Conservation (phyloP, 2,329 filamentous ascomycete species). For the Aureobasidium leucospermi region DNA sequence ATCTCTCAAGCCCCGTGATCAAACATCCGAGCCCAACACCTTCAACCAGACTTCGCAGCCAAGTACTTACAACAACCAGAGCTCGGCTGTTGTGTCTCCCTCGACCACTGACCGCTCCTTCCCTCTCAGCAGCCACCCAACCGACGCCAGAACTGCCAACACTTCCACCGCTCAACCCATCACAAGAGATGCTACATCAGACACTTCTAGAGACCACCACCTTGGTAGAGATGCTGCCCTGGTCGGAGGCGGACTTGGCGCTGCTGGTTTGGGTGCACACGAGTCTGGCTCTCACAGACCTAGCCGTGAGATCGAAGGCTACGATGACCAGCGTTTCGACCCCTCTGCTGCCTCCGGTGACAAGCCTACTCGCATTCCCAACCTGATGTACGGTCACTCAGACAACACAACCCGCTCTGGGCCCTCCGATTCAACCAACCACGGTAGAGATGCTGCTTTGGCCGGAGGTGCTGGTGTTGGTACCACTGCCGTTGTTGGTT, state of each 20-base stretch:
- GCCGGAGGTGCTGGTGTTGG: slow-evolving; percentile 25
- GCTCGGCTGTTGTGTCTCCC: not conserved
- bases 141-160: not conserved
- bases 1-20: slow-evolving; percentile 22
- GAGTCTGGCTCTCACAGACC: not conserved
- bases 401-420: not conserved
- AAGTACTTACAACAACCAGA: not conserved
- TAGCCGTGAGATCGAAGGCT: not conserved
- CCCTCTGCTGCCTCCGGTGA: slow-evolving; percentile 1
- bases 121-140: slow-evolving; percentile 2
- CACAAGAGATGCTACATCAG: not conserved
- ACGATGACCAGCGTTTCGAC: slow-evolving; percentile 12
- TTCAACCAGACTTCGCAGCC: not conserved
- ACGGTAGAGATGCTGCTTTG: slow-evolving; percentile 26
- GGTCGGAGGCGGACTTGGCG: slow-evolving; percentile 21
- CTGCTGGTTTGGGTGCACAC: slow-evolving; percentile 16
- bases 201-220: slow-evolving; percentile 18
- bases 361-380: not conserved
- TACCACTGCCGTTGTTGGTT: slow-evolving; percentile 17
- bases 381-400: slow-evolving; percentile 1
- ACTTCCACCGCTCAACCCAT: not conserved
- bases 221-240: slow-evolving; percentile 26
- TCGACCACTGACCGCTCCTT: not conserved
- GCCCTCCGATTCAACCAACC: not conserved
- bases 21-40: not conserved